phyloP scores from a whole-genome alignment of 192 early-diverging fungal species.

The Chytriomyces confervae region DNA sequence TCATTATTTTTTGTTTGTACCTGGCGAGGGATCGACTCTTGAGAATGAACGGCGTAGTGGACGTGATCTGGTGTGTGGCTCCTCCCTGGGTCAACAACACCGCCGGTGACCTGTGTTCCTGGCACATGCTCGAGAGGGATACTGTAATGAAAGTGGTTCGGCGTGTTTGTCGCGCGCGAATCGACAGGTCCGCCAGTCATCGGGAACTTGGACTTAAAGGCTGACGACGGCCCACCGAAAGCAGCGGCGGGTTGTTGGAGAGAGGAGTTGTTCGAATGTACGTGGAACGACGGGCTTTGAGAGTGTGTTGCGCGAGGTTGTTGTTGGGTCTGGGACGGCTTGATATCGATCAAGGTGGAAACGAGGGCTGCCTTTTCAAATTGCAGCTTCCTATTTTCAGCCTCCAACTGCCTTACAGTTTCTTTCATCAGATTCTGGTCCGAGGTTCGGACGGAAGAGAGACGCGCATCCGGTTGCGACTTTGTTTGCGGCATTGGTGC shows the following conservation, averaged over 20 bases:
- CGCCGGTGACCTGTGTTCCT: neutral
- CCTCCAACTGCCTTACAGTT: slow-evolving; percentile 10
- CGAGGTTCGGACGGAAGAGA: neutral
- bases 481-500: neutral
- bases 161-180: neutral
- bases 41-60: neutral
- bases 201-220: neutral
- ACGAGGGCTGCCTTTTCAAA: slow-evolving; percentile 28
- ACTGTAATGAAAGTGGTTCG: neutral
- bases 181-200: neutral
- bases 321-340: slow-evolving; percentile 1
- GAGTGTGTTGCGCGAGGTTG: neutral
- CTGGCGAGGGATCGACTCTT: neutral
- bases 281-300: neutral
- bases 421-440: neutral
- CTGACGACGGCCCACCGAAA: neutral
- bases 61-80: neutral
- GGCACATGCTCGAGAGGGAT: neutral
- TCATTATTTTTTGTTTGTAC: neutral
- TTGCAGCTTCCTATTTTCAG: slow-evolving; percentile 12
- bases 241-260: neutral
- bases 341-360: slow-evolving; percentile 22
- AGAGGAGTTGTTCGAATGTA: neutral
- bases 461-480: neutral
- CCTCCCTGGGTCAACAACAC: neutral